Base-by-base conservation (phyloP, 169 alveolate genomes). In the Cryptosporidium xiaoi region DNA sequence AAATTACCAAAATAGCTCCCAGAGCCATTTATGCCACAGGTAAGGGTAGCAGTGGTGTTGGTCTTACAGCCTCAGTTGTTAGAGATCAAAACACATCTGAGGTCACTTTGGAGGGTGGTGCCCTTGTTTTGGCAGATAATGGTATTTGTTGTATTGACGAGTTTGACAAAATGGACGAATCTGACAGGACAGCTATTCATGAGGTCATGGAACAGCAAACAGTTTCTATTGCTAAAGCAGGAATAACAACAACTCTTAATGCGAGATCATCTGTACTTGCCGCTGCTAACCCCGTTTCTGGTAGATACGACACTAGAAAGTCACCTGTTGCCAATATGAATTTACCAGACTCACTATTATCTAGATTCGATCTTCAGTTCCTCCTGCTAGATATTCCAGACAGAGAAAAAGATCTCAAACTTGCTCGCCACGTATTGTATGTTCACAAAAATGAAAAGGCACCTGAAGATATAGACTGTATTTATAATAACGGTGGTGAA, bases 131-230 rank as follows among this genome's bases (percentile, higher is more conserved):
- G 83, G 98, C 99, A 18, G 99, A 97, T 84, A 95, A 91, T 83
- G 99, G 99, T 34, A 94, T 98, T 2, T 98, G 99, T 91, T 97
- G 99, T 90, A 98, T 98, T 65, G 99, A 98, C 90, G 99, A 98
- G 92, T 98, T 98, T 90, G 99, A 98, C 92, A 98, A 98, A 90
- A 95, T 93, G 99, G 98, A 96, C 92, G 99, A 97, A 82, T 91
- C 96, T 64, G 99, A 98, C 92, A 92, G 99, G 84, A 95, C 99
- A 12, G 97, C 98, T 40, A 97, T 98, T 58, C 98, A 98, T 83
- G 99, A 98, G 92, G 99, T 97, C 15, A 96, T 97, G 99, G 99
- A 98, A 91, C 98, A 98, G 90, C 97, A 98, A 93, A 97, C 99
- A 15, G 99, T 98, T 2, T 94, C 98, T 33, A 97, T 98, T 68